Conservation (phyloP, 31 red algal species). For the Odonthalia washingtoniensis region DNA sequence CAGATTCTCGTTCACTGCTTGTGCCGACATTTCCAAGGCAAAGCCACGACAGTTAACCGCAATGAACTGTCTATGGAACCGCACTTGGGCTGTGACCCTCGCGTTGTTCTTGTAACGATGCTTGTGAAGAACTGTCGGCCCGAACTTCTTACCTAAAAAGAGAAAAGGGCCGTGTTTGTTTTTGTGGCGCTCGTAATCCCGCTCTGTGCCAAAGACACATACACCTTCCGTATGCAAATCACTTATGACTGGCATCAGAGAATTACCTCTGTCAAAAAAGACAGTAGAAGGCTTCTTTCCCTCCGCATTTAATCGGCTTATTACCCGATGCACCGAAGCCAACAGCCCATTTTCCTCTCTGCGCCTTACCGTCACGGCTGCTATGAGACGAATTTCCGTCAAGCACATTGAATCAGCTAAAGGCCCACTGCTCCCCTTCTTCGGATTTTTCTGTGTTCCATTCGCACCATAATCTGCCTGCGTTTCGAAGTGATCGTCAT, state of each 20-base stretch:
- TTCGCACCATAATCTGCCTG: neutral
- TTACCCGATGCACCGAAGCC: neutral
- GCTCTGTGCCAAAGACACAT: too few relatives aligned
- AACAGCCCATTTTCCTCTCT: slow-evolving; percentile 2
- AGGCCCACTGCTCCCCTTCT: slow-evolving; percentile 1
- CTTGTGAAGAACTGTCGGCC: too few relatives aligned
- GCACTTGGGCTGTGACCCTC: neutral
- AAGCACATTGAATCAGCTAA: neutral
- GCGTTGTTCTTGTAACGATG: neutral
- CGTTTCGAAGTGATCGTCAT: too few relatives aligned
- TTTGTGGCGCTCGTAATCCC: too few relatives aligned
- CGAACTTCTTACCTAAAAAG: too few relatives aligned
- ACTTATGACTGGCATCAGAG: too few relatives aligned
- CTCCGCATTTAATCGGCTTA: neutral
- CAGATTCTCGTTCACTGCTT: neutral
- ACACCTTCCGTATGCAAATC: neutral
- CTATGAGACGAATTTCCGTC: neutral
- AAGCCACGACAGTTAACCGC: neutral
- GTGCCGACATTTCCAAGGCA: neutral
- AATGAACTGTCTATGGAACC: neutral
- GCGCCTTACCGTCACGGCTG: neutral
- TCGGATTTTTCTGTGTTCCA: neutral
- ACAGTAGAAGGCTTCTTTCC: too few relatives aligned
- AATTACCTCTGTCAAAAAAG: too few relatives aligned
- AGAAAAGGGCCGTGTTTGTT: too few relatives aligned